A percentile compares a stretch with the other conserved stretches of the same genome.
Evolutionary conservation across 1,139 yeast species (phyloP).

Genomic region (Hansenula anomala): DNA sequence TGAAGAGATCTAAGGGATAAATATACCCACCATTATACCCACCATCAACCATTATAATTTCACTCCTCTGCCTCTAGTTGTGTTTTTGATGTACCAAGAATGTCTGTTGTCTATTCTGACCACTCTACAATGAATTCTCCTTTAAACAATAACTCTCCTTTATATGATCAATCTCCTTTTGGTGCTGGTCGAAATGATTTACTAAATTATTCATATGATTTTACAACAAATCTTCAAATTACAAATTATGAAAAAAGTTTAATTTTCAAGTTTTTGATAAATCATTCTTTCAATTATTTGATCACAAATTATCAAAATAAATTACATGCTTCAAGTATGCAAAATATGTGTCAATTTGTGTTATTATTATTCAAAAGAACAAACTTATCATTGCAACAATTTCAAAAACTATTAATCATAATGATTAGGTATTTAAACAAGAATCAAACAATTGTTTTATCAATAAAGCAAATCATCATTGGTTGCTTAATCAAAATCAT

Average conservation of each 20-base stretch:
- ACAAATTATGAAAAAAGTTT: neutral
- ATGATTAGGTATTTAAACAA: conserved; percentile 5
- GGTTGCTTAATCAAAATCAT: conserved; percentile 4
- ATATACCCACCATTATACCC: too few species aligned
- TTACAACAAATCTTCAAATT: neutral
- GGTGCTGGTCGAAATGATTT: too few species aligned
- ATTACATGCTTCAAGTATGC: conserved; percentile 1
- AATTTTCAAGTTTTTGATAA: neutral
- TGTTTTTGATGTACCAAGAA: too few species aligned
- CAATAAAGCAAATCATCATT: conserved; percentile 7
- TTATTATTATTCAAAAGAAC: conserved; percentile 3
- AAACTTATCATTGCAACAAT: conserved; percentile 3
- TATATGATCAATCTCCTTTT: too few species aligned
- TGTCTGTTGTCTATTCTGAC: neutral
- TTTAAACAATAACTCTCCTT: too few species aligned
- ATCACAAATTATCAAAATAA: neutral
- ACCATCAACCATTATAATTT: too few species aligned
- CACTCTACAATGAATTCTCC: neutral
- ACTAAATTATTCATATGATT: too few species aligned
- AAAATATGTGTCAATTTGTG: conserved; percentile 4
- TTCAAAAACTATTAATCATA: conserved; percentile 9
- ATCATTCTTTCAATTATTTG: neutral
- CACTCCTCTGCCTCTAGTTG: too few species aligned
- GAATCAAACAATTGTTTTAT: neutral
- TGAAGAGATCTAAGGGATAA: neutral